Evolutionary conservation across 176 grass and related monocot genomes (phyloP), one percentile per base, ranked within the genome.

Genomic region (Tuctoria greenei): DNA sequence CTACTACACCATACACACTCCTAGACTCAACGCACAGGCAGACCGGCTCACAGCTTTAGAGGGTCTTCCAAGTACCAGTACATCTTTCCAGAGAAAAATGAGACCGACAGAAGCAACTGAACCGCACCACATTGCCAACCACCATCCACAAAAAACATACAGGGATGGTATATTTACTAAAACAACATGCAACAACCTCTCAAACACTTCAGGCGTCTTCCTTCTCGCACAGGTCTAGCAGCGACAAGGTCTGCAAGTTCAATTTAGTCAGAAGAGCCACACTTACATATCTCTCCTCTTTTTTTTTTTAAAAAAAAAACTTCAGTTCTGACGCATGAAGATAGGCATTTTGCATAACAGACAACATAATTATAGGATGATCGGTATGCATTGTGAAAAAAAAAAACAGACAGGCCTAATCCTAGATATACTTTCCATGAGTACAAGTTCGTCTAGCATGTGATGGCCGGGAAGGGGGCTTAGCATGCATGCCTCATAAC

Each of bases 241-340:
- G 42, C 1, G 42, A 80, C 55, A 99, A 75, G 15, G 95, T 99
- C 95, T 99, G 86, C 57, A 86, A 82, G 90, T 15, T 83, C 42
- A 44, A 44, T 44, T 44, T 44, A 2, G 10, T 44, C 10, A 44
- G 8, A 13, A 2, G 2, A 13, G 42, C 11, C 2, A 44, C 2
- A 44, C 13, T 44, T 44, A 44, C 2, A 44, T 0, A 44, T 5
- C 1, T 44, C 8, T 40, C 3, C 3, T 31, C 31, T 31, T 31
- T 31, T 31, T 31, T 31, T 3, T 31, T 31, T 31, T 31, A 2
- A 31, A 31, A 31, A 31, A 31, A 2, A 31, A 31, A 4, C 8
- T 34, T 18, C 25, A 34, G 15, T 31, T 51, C 44, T 28, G 10
- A 4, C 28, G 56, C 27, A 27, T 37, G 37, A 31, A 18, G 61